Evolutionary conservation across 495 filamentous ascomycete genomes (phyloP).

Genomic region (Talaromyces trachyspermus): DNA sequence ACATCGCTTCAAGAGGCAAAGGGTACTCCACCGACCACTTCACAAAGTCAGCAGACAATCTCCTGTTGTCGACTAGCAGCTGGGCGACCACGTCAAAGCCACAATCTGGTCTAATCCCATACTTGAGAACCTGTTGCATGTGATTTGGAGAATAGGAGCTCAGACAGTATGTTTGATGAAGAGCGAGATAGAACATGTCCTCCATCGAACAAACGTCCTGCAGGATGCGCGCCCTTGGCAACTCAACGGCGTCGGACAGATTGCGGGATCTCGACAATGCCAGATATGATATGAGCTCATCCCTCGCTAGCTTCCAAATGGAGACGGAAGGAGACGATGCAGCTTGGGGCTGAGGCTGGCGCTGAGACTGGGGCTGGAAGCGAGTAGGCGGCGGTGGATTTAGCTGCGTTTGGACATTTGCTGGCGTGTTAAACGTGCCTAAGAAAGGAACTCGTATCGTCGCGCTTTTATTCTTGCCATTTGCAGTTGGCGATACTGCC

Average conservation of each 20-base stretch:
- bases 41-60: conserved; percentile 28
- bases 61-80: conserved; percentile 29
- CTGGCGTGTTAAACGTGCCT: too few species aligned
- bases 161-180: conserved; percentile 64
- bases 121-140: conserved; percentile 12
- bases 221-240: conserved; percentile 49
- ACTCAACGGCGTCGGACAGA: conserved; percentile 28
- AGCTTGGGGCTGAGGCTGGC: not conserved
- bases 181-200: conserved; percentile 56
- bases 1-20: conserved; percentile 20
- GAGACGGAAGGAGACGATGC: conserved; percentile 1
- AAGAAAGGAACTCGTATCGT: too few species aligned
- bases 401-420: not conserved
- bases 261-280: conserved; percentile 5
- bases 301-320: conserved; percentile 12
- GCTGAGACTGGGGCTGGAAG: not conserved
- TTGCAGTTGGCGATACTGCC: too few species aligned
- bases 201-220: conserved; percentile 43
- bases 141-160: conserved; percentile 24
- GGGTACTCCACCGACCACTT: conserved; percentile 51
- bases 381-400: not conserved
- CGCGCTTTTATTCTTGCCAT: too few species aligned
- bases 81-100: conserved; percentile 23
- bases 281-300: conserved; percentile 12
- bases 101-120: conserved; percentile 11